Evolutionary conservation across 306 rosid genomes (phyloP).

Genomic region (Ammopiptanthus mongolicus): DNA sequence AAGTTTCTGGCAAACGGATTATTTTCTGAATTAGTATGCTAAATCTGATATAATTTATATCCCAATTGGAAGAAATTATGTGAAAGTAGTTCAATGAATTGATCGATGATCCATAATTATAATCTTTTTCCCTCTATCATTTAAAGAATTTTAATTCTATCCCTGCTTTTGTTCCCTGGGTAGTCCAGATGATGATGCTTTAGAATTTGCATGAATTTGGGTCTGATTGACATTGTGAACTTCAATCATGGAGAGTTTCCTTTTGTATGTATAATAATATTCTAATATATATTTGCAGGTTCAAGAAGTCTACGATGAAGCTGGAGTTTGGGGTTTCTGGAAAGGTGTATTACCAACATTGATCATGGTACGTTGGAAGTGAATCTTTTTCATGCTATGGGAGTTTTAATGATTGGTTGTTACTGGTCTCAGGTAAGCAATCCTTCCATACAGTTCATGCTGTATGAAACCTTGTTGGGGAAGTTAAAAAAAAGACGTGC

Average conservation of each 20-base stretch:
- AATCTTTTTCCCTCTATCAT: not conserved
- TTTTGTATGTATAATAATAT: not conserved
- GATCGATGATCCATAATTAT: not conserved
- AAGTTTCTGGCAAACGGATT: not conserved
- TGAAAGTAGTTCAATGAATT: not conserved
- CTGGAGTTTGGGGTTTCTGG: conserved; percentile 88
- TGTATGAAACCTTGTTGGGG: conserved; percentile 79
- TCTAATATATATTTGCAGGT: conserved; percentile 38
- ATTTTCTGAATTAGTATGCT: not conserved
- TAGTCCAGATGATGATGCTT: not conserved
- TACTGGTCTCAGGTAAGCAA: conserved; percentile 76
- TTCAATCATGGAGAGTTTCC: not conserved
- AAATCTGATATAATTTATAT: not conserved
- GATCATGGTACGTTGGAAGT: conserved; percentile 74
- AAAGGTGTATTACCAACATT: conserved; percentile 84
- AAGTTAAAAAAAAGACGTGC: conserved; percentile 62
- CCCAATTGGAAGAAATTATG: not conserved
- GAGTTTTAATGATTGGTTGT: conserved; percentile 37
- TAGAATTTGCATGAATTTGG: not conserved
- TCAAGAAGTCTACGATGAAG: conserved; percentile 75
- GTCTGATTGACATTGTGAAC: not conserved
- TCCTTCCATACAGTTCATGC: conserved; percentile 97
- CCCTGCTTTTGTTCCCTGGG: no score
- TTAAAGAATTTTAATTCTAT: not conserved
- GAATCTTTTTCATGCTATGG: conserved; percentile 20